Base-by-base conservation (phyloP, 371 early-diverging fungal genomes). In the Funneliformis caledonium region DNA sequence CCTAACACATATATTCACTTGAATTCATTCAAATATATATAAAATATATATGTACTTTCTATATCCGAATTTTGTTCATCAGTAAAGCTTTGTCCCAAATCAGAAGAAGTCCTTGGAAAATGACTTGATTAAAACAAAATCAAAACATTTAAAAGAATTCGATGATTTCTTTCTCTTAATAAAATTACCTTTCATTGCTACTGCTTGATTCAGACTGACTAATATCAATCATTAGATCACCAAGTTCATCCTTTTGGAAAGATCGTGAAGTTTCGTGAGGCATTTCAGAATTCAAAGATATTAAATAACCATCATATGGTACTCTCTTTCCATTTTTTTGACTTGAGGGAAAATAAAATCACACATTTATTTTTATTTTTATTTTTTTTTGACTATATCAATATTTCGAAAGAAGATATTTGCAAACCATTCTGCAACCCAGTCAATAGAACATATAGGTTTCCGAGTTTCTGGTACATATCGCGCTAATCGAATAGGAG, bases 361-460 rank as follows among this genome's bases (percentile, higher is more conserved):
- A 26, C 26, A 26, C 26, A 52, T 45, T 72, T 33, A 50, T 72
- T 22, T 50, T 2, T 5, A 9, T 48, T 14, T n/a, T 12, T 11
- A 12, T 31, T 31, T 7, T n/a, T 33, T 6, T 72, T 72, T 10
- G 19, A 45, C 50, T 43, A n/a, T 42, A 22, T 26, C 26, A 26
- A 43, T 42, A 16, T 10, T 37, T 37, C 37, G 37, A 37, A 37
- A 37, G 37, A 37, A 37, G 3, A 37, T 19, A 26, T 72, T 42
- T 50, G 48, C 73, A 61, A 74, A 87, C 87, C 86, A 85, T 33
- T 83, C 83, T 26, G 81, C 81, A 37, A 87, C n/a, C 87, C 87
- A 87, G 31, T 87, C 78, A 19, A 83, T 64, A 67, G 82, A 76
- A 11, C 85, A 45, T 14, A 86, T 81, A 19, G 86, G 86, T 19